Base-by-base conservation (phyloP, 2,329 filamentous ascomycete genomes). In the Trichoderma cornu-damae region DNA sequence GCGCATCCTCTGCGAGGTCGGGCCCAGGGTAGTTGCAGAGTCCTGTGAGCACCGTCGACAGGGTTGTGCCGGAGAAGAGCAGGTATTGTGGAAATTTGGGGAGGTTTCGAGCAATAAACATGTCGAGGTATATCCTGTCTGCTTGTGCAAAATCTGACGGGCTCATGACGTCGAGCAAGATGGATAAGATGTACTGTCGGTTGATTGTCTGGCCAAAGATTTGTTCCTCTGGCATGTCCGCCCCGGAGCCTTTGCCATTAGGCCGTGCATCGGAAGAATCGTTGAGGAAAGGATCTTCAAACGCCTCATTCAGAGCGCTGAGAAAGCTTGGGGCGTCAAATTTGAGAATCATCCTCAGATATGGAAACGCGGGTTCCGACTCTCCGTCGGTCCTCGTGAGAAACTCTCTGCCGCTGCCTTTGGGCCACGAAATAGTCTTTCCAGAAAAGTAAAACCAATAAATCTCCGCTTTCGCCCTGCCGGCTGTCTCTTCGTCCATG, bases 11-110 rank as follows among this genome's bases (percentile, higher is more conserved):
- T 3, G 87, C 86, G 65, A 97, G 80, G 60, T 93, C 88, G 9
- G 82, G 77, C 2, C 85, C 86, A 0, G 92, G 91, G 64, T 91
- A 96, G 60, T 86, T 83, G 75, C 94, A 99, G 4, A 99, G 79
- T 2, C 91, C 88, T 35, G 84, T 78, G 24, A 99, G 79, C 8
- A 96, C 86, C 59, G 85, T 86, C 59, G 91, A 89, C 1, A 99
- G 78, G 1, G 89, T 88, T 2, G 89, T 91, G 16, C 92, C 94
- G 0, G 93, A 89, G 46, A 99, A 83, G 9, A 97, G 81, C 50
- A 99, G 86, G 67, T 96, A 96, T 69, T 97, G 93, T 1, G 92
- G 91, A 67, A 96, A 99, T 70, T 99, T 99, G 3, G 95, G 90
- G 49, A 99, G 75, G 68, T 96, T 99, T 57, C 94, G 85, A 16